Base-by-base conservation (phyloP, 1,284 basidiomycete genomes). In the Thecaphora frezii region DNA sequence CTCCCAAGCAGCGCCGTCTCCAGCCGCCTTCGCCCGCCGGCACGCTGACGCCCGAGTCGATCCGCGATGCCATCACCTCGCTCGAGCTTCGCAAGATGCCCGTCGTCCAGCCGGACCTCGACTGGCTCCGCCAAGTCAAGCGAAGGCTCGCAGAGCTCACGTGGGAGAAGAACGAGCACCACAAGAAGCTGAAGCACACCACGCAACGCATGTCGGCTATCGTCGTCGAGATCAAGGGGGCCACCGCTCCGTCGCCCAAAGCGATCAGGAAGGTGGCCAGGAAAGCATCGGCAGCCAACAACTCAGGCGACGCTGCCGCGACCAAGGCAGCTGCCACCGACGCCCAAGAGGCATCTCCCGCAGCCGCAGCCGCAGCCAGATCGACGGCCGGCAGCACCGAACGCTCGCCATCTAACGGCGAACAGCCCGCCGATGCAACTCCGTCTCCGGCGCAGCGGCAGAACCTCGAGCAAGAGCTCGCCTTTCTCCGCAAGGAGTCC, bases 31-130 rank as follows among this genome's bases (percentile, higher is more conserved):
- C 14, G 7, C 28, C 28, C 8, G 28, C 28, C 28, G 28, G 28
- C 14, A 8, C 8, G 28, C 7, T 30, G 8, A 14, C 7, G 7
- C 8, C 7, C 28, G 14, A 30, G 28, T 30, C 28, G 8, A 30
- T 30, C 28, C 8, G 28, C 28, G 28, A 36, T 16, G 33, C 33
- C 33, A 8, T 36, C 7, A 14, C 33, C 13, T 36, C 33, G 33
- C 13, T 66, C 51, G 51, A 61, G 22, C 5, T 66, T 19, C 54
- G 63, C 25, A 57, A 19, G 37, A 61, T 66, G 63, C 42, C 41
- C 0, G 55, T 43, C 46, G 19, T 39, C 16, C 46, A 48, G 2
- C 49, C 33, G 8, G 58, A 66, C 18, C 33, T 66, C 18, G 37
- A 55, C 24, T 55, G 55, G 51, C 45, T 66, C 12, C 46, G 43